A percentile compares a stretch with the other conserved stretches of the same genome.
phyloP scores from a whole-genome alignment of 2,329 filamentous ascomycete species.

The Cladophialophora immunda region DNA sequence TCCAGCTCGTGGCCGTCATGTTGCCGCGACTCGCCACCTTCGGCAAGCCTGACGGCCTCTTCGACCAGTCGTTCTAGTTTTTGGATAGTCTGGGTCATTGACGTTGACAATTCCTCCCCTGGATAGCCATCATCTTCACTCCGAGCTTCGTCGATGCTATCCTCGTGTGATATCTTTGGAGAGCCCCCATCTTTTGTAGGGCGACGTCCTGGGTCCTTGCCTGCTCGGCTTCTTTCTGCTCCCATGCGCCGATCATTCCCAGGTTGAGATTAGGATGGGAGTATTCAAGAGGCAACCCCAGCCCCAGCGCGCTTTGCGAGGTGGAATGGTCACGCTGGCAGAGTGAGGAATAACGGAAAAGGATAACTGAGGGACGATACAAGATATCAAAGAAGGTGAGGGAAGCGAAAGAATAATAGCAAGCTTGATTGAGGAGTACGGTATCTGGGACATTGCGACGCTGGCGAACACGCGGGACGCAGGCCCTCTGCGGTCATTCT shows the following conservation, averaged over 20 bases:
- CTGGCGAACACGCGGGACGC: not conserved
- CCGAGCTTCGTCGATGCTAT: not conserved
- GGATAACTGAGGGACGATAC: not conserved
- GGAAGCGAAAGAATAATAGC: slow-evolving; percentile 8
- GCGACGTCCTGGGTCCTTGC: not conserved
- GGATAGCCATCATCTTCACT: slow-evolving; percentile 5
- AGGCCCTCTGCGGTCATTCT: not conserved
- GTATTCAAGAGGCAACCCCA: not conserved
- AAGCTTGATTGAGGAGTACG: not conserved
- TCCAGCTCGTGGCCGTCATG: not conserved
- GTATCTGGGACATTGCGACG: not conserved
- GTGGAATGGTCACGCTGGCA: too few species aligned
- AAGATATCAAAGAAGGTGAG: not conserved
- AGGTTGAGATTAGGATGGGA: not conserved
- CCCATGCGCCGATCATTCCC: slow-evolving; percentile 3
- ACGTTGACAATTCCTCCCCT: slow-evolving; percentile 31
- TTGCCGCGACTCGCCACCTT: slow-evolving; percentile 20
- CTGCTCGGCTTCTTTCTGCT: not conserved
- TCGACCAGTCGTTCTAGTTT: slow-evolving; percentile 48
- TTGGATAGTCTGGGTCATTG: slow-evolving; percentile 47
- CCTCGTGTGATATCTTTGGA: not conserved
- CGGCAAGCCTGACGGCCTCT: slow-evolving; percentile 49
- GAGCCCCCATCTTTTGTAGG: not conserved
- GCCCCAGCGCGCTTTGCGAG: not conserved
- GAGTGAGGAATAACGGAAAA: too few species aligned